These are phyloP conservation scores for Candida odintsovae DNA, from an alignment of 805 yeast species.

Conservation along the genomic window DNA sequence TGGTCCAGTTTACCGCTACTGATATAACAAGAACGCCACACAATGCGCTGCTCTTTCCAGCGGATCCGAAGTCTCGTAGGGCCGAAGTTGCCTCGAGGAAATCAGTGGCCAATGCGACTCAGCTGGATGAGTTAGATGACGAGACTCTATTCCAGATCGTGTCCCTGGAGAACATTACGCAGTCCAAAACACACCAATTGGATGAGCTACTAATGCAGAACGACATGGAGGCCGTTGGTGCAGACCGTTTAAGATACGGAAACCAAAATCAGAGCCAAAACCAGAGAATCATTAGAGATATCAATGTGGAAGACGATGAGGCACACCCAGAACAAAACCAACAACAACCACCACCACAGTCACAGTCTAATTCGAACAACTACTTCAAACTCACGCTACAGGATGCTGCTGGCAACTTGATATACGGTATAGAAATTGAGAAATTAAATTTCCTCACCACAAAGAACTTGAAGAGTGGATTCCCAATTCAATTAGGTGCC, in stretches of 20 bases:
- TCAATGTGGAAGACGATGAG: conserved; percentile 39
- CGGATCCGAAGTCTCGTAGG: conserved; percentile 15
- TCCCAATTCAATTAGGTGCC: conserved; percentile 49
- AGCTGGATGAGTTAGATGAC: conserved; percentile 8
- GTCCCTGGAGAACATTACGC: conserved; percentile 47
- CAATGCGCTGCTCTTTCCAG: conserved; percentile 6
- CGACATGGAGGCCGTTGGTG: conserved; percentile 56
- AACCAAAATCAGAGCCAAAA: conserved; percentile 13
- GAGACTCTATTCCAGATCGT: conserved; percentile 49
- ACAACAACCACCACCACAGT: neutral
- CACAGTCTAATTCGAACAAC: conserved; percentile 13
- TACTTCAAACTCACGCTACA: conserved; percentile 53
- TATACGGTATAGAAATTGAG: conserved; percentile 54
- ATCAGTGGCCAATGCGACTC: neutral
- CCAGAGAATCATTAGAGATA: conserved; percentile 34
- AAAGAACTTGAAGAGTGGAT: conserved; percentile 18
- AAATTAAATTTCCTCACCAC: conserved; percentile 41
- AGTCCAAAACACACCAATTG: conserved; percentile 43
- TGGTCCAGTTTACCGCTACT: conserved; percentile 6
- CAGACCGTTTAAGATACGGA: conserved; percentile 41
- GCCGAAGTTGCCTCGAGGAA: conserved; percentile 12
- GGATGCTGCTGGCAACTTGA: conserved; percentile 43
- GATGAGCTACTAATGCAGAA: conserved; percentile 47
- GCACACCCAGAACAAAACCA: conserved; percentile 4
- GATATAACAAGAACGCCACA: conserved; percentile 10